Base-by-base conservation (phyloP, 108 stramenopile species). In the Chaetoceros muelleri region DNA sequence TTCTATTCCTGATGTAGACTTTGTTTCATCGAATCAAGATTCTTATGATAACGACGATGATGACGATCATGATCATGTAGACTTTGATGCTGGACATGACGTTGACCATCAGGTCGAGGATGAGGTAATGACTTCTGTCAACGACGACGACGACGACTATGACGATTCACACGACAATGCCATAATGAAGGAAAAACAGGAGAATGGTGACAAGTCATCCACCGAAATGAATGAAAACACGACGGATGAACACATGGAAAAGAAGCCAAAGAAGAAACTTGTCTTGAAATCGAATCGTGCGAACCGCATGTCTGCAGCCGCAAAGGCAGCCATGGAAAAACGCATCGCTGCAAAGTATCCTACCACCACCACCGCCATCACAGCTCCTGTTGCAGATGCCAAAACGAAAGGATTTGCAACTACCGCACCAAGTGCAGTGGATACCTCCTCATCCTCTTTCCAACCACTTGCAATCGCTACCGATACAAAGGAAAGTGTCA, bases 381-480 rank as follows among this genome's bases (percentile, higher is more conserved):
- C n/a, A n/a, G 22, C 28, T 2, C 3, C 61, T 5, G 28, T 31
- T 25, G 34, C 28, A 28, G 40, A 28, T 3, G 18, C 29, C 20
- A 58, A 53, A 2, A 57, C 50, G 25, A 19, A 24, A 5, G 19
- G 34, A 40, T 40, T 52, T 46, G 30, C 61, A 5, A 47, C 44
- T 54, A 51, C 66, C 13, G 49, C 64, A 20, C 65, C 57, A 26
- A 45, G 72, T 28, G 30, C 62, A 8, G 29, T 80, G 28, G 82
- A 80, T 52, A 60, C 69, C 5, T 55, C 73, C 21, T 74, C 78
- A 3, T 45, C 67, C 28, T 71, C 72, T 8, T 80, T 88, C 55
- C 61, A 57, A 29, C 76, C 82, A 2, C 65, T 78, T 20, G 69
- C 60, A 46, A 82, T 82, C 54, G 78, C 74, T 20, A 76, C 56